Base-by-base conservation (phyloP, 345 rosid genomes). In the Cochlearia excelsa region DNA sequence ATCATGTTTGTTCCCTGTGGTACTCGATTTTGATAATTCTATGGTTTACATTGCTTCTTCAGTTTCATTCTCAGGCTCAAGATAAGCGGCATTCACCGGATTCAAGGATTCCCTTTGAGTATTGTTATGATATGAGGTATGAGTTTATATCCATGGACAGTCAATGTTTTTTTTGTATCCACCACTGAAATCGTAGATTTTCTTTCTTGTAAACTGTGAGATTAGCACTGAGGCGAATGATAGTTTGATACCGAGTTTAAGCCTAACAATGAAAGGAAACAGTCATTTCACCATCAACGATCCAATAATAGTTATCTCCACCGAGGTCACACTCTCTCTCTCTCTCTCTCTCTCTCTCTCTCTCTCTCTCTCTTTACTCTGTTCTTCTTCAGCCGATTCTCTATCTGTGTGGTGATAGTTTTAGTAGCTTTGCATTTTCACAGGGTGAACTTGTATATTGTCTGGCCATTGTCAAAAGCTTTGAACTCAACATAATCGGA, bases 41-140 rank as follows among this genome's bases (percentile, higher is more conserved):
- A 47, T 47, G 40, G 54, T 42, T 35, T 33, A 54, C 65, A 47
- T 63, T 44, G 54, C 52, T 45, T 42, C 65, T 74, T 62, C 84
- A 82, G 99, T 88, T 88, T 48, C 82, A 88, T 74, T 81, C 86
- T 37, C 94, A 80, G 74, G 84, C 80, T 44, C 70, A 46, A 61
- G 86, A 92, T 77, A 84, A 59, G 69, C 76, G 75, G 10, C 78
- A 71, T 42, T 77, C 83, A 7, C 80, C 74, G 42, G 89, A 88
- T 79, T 54, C 81, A 50, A 81, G 89, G 67, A 83, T 93, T 55
- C 97, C 94, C 38, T 86, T 83, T 35, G 80, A 86, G 72, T 86
- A 77, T 69, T 88, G 98, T 57, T 86, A 84, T 54, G 83, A 77
- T 63, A 82, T 82, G 88, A 86, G 97, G 91, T 88, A 57, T 57